Percentiles rank a stretch among this genome's conserved stretches.
Conservation (phyloP, 2,329 filamentous ascomycete genomes). For the Plectosphaerella plurivora region DNA sequence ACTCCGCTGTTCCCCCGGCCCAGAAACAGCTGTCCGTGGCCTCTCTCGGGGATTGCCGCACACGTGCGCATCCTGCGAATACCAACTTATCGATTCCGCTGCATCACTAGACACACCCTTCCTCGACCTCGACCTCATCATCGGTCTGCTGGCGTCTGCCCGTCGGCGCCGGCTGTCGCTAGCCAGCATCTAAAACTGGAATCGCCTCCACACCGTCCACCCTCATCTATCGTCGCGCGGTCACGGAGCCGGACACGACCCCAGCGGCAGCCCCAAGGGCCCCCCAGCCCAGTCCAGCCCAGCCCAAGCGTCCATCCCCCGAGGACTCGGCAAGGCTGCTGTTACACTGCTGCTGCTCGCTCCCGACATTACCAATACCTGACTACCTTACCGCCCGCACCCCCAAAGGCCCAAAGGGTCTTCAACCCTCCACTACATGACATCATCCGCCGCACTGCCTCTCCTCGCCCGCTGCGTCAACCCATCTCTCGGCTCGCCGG, state of each 20-base stretch:
- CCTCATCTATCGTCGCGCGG: background rate
- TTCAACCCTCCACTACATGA: background rate
- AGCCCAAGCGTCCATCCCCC: too few relatives aligned
- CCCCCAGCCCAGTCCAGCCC: too few relatives aligned
- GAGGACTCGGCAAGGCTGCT: background rate
- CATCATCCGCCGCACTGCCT: background rate
- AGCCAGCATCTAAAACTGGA: background rate
- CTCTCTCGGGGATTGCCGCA: background rate
- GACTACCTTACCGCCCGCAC: background rate
- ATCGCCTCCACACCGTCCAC: background rate
- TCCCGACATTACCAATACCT: background rate
- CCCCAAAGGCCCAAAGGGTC: background rate
- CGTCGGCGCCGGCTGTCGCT: background rate
- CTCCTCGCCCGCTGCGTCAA: background rate
- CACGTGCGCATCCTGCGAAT: background rate
- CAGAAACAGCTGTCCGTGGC: background rate
- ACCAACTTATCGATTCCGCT: background rate
- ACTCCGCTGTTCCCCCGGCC: background rate
- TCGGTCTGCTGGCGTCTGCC: background rate
- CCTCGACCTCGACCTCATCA: too few relatives aligned
- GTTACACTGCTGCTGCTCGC: too few relatives aligned
- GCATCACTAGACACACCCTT: background rate
- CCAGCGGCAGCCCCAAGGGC: too few relatives aligned
- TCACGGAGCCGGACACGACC: too few relatives aligned
- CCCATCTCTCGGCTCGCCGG: background rate